A percentile compares a stretch with the other conserved stretches of the same genome.
Evolutionary conservation across 345 rosid genomes (phyloP).

Genomic region (Aurinia saxatilis): DNA sequence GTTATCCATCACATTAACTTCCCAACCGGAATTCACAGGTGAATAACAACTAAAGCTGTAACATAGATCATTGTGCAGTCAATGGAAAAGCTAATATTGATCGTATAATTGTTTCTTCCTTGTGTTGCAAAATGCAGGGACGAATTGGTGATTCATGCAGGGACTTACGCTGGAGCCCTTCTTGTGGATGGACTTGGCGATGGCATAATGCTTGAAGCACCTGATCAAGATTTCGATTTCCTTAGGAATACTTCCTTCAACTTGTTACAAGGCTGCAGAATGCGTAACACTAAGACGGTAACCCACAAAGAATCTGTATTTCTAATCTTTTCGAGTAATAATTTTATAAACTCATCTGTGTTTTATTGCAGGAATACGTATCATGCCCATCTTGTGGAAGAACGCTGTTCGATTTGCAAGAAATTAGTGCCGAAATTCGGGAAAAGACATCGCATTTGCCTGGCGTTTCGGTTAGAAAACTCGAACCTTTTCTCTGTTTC

Average conservation of each 20-base stretch:
- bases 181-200: constrained; percentile 98
- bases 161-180: constrained; percentile 77
- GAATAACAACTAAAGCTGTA: constrained; percentile 1
- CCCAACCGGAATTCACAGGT: constrained; percentile 74
- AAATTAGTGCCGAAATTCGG: constrained; percentile 85
- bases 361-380: constrained; percentile 65
- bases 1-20: constrained; percentile 90
- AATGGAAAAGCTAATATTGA: not conserved
- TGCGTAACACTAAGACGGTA: constrained; percentile 99
- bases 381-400: constrained; percentile 98
- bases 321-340: not conserved
- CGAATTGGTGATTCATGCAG: constrained; percentile 87
- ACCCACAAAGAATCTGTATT: not conserved
- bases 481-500: not conserved
- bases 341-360: not conserved
- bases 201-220: constrained; percentile 82
- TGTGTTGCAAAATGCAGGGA: constrained; percentile 45
- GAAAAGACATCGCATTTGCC: constrained; percentile 94
- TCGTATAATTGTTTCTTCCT: constrained; percentile 14
- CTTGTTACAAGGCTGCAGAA: constrained; percentile 95
- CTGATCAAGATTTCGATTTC: constrained; percentile 81
- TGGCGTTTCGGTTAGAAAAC: constrained; percentile 73
- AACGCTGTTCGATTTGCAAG: constrained; percentile 95
- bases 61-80: not conserved
- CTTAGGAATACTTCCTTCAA: constrained; percentile 88